Evolutionary conservation across 1,284 basidiomycete species (phyloP).

Genomic region (Pseudomicrostroma phylloplanum): DNA sequence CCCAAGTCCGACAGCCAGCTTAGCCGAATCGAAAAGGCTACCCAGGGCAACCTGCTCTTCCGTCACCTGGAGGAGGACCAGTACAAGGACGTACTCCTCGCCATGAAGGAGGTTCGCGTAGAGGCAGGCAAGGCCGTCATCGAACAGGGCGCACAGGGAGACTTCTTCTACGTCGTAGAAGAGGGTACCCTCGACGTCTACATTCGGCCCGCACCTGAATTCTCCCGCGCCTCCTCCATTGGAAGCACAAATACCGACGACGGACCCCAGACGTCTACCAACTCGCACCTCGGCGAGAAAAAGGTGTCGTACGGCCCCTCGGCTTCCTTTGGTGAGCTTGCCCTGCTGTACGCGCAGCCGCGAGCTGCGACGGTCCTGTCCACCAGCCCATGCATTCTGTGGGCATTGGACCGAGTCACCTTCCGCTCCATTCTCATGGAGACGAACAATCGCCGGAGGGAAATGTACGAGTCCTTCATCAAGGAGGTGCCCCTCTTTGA

Average conservation of each 20-base stretch:
- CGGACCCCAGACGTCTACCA: conserved; percentile 12
- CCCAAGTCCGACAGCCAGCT: conserved; percentile 81
- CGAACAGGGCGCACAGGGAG: conserved; percentile 90
- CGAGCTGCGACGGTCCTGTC: conserved; percentile 89
- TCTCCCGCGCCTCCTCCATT: conserved; percentile 55
- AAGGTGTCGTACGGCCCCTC: conserved; percentile 72
- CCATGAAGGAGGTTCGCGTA: conserved; percentile 84
- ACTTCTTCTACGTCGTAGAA: conserved; percentile 97
- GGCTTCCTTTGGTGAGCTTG: conserved; percentile 88
- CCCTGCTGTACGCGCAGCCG: conserved; percentile 94
- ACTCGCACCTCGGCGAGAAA: conserved; percentile 23
- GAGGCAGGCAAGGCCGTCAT: conserved; percentile 76
- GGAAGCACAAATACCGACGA: conserved; percentile 28
- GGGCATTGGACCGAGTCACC: conserved; percentile 92
- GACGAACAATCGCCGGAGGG: conserved; percentile 61
- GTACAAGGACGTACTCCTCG: conserved; percentile 80
- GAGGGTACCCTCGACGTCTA: conserved; percentile 79
- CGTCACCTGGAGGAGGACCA: conserved; percentile 94
- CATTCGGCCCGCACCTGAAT: conserved; percentile 56
- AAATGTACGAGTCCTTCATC: conserved; percentile 93
- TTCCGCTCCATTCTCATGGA: conserved; percentile 86
- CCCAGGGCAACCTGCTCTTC: conserved; percentile 86
- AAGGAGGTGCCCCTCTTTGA: conserved; percentile 82
- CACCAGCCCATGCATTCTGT: conserved; percentile 72
- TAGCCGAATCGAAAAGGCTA: conserved; percentile 76